Percentiles rank a stretch among this genome's conserved stretches.
phyloP scores from a whole-genome alignment of 805 yeast species.

The Vanderwaltozyma polyspora region DNA sequence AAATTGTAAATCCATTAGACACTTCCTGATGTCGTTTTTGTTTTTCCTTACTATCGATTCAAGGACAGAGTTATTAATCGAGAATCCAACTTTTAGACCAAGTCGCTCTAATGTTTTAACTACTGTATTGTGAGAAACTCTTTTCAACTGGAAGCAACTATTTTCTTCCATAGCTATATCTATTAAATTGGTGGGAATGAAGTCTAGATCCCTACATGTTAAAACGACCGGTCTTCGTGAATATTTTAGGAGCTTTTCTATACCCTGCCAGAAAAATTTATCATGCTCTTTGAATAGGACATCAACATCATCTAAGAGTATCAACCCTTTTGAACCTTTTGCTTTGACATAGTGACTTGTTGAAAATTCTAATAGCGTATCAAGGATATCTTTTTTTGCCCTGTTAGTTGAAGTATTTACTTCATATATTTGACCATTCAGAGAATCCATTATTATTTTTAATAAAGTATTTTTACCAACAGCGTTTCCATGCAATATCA shows the following conservation, averaged over 20 bases:
- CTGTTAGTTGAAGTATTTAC: constrained; percentile 66
- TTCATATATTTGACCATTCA: constrained; percentile 69
- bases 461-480: constrained; percentile 70
- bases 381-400: constrained; percentile 57
- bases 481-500: constrained; percentile 63
- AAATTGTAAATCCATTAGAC: constrained; percentile 36
- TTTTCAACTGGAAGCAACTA: constrained; percentile 28
- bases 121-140: constrained; percentile 14
- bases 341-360: constrained; percentile 72
- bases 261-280: constrained; percentile 66
- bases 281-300: constrained; percentile 65
- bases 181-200: constrained; percentile 38
- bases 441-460: constrained; percentile 50
- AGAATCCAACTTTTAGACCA: constrained; percentile 22
- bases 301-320: constrained; percentile 81
- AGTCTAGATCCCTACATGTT: constrained; percentile 43
- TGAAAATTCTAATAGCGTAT: constrained; percentile 62
- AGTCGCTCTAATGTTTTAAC: constrained; percentile 29
- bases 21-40: constrained; percentile 36
- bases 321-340: constrained; percentile 42
- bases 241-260: constrained; percentile 47
- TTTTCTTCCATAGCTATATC: constrained; percentile 35
- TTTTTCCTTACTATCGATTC: constrained; percentile 18
- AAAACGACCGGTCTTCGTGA: constrained; percentile 62
- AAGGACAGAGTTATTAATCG: constrained; percentile 26